phyloP scores from a whole-genome alignment of 2,329 filamentous ascomycete species.

The Fusarium tuaranense region DNA sequence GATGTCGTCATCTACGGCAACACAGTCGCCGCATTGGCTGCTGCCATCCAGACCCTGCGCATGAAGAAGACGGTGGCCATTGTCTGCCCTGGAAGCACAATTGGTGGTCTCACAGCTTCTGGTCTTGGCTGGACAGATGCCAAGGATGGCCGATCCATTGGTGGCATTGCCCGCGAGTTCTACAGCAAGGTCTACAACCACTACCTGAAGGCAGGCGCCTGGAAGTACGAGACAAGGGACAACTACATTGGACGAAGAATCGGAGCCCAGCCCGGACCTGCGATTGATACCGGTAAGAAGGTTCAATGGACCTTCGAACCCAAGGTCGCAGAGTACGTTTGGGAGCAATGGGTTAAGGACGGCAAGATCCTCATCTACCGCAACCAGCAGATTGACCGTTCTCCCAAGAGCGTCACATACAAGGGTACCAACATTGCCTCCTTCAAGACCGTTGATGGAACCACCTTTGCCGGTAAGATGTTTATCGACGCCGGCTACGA shows the following conservation, averaged over 20 bases:
- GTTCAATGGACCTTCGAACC: slow-evolving; percentile 40
- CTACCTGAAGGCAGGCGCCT: slow-evolving; percentile 21
- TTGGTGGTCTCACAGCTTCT: slow-evolving; percentile 35
- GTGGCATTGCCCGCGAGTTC: slow-evolving; percentile 37
- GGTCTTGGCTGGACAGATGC: slow-evolving; percentile 38
- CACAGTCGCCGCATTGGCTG: slow-evolving; percentile 36
- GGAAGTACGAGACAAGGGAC: slow-evolving; percentile 30
- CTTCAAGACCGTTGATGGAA: slow-evolving; percentile 25
- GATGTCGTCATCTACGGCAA: slow-evolving; percentile 41
- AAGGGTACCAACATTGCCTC: slow-evolving; percentile 25
- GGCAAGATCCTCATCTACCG: slow-evolving; percentile 32
- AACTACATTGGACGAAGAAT: slow-evolving; percentile 28
- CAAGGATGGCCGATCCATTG: slow-evolving; percentile 34
- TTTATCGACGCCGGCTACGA: slow-evolving; percentile 39
- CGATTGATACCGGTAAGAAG: slow-evolving; percentile 30
- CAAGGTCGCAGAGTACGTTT: slow-evolving; percentile 31
- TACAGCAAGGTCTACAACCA: slow-evolving; percentile 28
- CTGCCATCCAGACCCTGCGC: slow-evolving; percentile 30
- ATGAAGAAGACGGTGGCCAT: slow-evolving; percentile 38
- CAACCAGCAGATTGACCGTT: slow-evolving; percentile 28
- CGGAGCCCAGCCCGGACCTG: slow-evolving; percentile 32
- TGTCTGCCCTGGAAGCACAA: slow-evolving; percentile 28
- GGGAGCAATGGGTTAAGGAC: slow-evolving; percentile 36
- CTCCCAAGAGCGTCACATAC: slow-evolving; percentile 20
- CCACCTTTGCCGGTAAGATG: slow-evolving; percentile 31